Evolutionary conservation across 139 green algal species (phyloP).

Genomic region (Ettlia oleoabundans): DNA sequence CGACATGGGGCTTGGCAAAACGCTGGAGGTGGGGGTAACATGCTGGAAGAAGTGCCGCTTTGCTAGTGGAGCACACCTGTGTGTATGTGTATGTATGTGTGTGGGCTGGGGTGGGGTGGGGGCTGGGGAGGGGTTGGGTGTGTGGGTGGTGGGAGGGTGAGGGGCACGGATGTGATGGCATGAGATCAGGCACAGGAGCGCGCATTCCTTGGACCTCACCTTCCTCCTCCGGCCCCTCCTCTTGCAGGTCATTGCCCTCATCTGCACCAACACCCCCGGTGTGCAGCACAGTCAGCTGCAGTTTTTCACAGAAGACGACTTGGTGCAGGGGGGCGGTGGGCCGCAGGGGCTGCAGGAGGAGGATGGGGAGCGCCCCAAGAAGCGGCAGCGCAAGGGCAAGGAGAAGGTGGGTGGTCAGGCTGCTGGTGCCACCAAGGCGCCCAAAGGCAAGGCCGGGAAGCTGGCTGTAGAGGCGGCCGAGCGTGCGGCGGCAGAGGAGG

Average conservation of each 20-base stretch:
- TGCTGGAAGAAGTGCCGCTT: neutral
- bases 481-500: slow-evolving; percentile 19
- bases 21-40: slow-evolving; percentile 43
- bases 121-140: no score
- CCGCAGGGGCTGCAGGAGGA: neutral
- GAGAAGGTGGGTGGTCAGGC: neutral
- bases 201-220: neutral
- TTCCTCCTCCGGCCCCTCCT: neutral
- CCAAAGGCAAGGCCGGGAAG: neutral
- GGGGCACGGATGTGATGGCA: no score
- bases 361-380: neutral
- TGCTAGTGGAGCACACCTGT: no score
- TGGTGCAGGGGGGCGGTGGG: neutral
- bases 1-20: slow-evolving; percentile 84
- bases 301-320: neutral
- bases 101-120: neutral
- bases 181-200: no score
- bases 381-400: slow-evolving; percentile 32
- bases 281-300: slow-evolving; percentile 15
- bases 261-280: slow-evolving; percentile 67
- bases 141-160: no score
- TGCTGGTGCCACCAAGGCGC: neutral
- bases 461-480: slow-evolving; percentile 13
- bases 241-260: slow-evolving; percentile 54
- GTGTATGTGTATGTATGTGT: no score